phyloP scores from a whole-genome alignment of 169 alveolate species.

The Neospora caninum region DNA sequence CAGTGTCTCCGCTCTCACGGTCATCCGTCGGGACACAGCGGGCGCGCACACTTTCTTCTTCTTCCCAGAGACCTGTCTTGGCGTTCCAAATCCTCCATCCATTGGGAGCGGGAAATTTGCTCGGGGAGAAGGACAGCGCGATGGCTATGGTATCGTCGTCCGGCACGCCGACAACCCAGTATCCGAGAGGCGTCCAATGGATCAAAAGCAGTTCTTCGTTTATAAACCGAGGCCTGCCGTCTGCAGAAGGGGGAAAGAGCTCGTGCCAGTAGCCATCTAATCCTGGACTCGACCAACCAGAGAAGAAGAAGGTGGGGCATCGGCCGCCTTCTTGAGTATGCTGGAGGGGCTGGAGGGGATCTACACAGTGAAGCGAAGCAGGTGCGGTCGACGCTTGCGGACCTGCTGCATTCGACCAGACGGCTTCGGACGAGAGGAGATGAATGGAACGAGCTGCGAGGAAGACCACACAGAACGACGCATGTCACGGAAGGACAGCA shows the following conservation, averaged over 20 bases:
- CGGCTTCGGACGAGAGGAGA: not conserved
- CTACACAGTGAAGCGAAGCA: slow-evolving; percentile 9
- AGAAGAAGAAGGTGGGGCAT: not conserved
- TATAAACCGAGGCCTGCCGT: slow-evolving; percentile 35
- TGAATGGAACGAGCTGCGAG: slow-evolving; percentile 2
- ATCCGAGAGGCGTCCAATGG: slow-evolving; percentile 36
- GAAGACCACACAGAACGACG: not conserved
- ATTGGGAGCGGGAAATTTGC: not conserved
- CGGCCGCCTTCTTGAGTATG: not conserved
- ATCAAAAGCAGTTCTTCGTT: not conserved
- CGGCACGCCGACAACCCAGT: slow-evolving; percentile 24
- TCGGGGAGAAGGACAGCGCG: slow-evolving; percentile 26
- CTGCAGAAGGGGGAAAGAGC: slow-evolving; percentile 11
- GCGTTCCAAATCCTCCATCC: slow-evolving; percentile 27
- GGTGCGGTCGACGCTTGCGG: not conserved
- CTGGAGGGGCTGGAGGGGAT: slow-evolving; percentile 19
- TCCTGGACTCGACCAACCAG: not conserved
- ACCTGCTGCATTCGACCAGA: not conserved
- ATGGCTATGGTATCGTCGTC: not conserved
- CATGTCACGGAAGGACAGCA: not conserved
- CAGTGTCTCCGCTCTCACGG: not conserved
- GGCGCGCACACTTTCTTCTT: not conserved
- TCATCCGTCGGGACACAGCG: slow-evolving; percentile 9
- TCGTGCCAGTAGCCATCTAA: slow-evolving; percentile 4
- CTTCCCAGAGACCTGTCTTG: not conserved